Evolutionary conservation across 2,329 filamentous ascomycete genomes (phyloP).

Genomic region (Apiospora pterosperma): DNA sequence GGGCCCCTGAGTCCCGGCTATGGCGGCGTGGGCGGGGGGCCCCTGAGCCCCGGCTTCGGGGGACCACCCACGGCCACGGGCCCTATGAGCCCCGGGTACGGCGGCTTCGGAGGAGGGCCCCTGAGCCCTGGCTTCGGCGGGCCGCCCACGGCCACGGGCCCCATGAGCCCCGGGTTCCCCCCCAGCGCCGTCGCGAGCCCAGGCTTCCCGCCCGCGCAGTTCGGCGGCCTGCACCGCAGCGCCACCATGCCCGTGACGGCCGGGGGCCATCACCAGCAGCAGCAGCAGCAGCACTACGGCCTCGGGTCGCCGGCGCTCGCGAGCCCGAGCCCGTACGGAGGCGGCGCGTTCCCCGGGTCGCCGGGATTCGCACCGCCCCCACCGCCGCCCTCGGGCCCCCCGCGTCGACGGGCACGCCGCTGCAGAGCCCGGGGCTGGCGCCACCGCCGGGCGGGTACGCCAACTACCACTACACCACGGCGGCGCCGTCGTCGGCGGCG

Average conservation of each 20-base stretch:
- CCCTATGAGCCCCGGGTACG: constrained; percentile 35
- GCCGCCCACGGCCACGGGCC: constrained; percentile 20
- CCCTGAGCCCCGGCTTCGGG: constrained; percentile 34
- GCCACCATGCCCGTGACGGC: constrained; percentile 44
- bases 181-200: constrained; percentile 29
- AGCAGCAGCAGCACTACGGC: constrained; percentile 16
- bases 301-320: constrained; percentile 35
- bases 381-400: constrained; percentile 8
- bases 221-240: constrained; percentile 41
- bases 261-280: constrained; percentile 11
- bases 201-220: constrained; percentile 39
- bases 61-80: background rate
- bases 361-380: constrained; percentile 40
- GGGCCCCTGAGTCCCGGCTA: constrained; percentile 39
- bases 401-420: constrained; percentile 22
- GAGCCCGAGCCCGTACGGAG: constrained; percentile 36
- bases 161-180: constrained; percentile 34
- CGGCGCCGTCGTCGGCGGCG: constrained; percentile 9
- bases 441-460: constrained; percentile 54
- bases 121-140: constrained; percentile 35
- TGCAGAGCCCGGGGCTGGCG: constrained; percentile 33
- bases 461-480: constrained; percentile 42
- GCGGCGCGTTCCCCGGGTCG: constrained; percentile 41
- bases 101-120: constrained; percentile 38
- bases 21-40: constrained; percentile 18